Base-by-base conservation (phyloP, 1,284 basidiomycete species). In the Megacollybia platyphylla region DNA sequence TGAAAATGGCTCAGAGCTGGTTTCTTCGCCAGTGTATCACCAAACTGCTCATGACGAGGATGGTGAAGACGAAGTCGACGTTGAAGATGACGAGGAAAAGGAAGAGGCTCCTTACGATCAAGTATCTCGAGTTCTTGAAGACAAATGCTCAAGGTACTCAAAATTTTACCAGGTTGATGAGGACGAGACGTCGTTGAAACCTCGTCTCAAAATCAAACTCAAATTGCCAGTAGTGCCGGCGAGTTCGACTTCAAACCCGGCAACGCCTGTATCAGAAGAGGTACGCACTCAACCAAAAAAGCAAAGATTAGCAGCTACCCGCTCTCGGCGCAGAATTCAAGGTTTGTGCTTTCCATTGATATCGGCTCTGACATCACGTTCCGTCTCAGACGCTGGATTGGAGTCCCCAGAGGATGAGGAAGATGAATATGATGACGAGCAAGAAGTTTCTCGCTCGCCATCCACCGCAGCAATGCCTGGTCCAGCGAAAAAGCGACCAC, bases 171-270 rank as follows among this genome's bases (percentile, higher is more conserved):
- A 20, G 17, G 41, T 29, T 36, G 30, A 39, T 18, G 17, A 30
- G 79, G 52, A 52, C 5, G 56, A 53, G 26, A 46, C 58, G 2
- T 56, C 57, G 15, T 50, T 53, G 8, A 58, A 55, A 39, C 64
- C 67, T 9, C 62, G 69, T 4, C 64, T 82, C n/a, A 77, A 74
- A 50, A 79, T 82, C 53, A 79, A 72, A 51, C 63, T 82, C 39
- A 81, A 76, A 54, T 57, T 80, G 4, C 73, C 76, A 6, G 58
- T 61, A 7, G 61, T 60, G 13, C 57, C 58, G 20, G 52, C 63
- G 43, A 54, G 63, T 51, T 59, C 63, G 36, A 57, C 55, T 48
- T 46, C 66, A 36, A 59, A 67, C 29, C 61, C 63, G 6, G 65
- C 67, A 1, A 65, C 67, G 1, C 64, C 64, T 1, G 62, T 53